A percentile compares a stretch with the other conserved stretches of the same genome.
Conservation (phyloP, 768 basidiomycete species). For the Dioszegia crocea region DNA sequence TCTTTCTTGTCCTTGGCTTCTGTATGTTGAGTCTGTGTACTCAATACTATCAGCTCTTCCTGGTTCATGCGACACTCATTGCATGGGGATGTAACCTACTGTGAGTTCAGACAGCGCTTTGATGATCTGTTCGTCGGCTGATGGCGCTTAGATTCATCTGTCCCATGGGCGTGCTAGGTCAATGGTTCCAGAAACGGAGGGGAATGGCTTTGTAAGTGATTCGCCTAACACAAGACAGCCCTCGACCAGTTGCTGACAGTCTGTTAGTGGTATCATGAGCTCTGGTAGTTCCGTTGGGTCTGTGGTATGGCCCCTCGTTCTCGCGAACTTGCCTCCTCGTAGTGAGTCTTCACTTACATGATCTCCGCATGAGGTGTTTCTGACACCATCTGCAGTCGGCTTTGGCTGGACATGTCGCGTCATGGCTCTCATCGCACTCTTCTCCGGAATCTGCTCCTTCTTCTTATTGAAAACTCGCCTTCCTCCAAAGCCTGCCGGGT, state of each 20-base stretch:
- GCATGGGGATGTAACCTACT: constrained; percentile 20
- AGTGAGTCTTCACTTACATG: constrained; percentile 10
- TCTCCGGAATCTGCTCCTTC: constrained; percentile 8
- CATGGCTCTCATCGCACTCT: constrained; percentile 17
- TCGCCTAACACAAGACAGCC: background rate
- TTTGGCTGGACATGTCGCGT: constrained; percentile 28
- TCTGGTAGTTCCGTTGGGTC: constrained; percentile 10
- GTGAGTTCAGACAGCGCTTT: constrained; percentile 10
- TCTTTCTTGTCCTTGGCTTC: constrained; percentile 17
- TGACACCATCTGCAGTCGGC: constrained; percentile 20
- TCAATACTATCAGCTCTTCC: constrained; percentile 25
- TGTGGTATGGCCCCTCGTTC: constrained; percentile 9
- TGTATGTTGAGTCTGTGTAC: constrained; percentile 16
- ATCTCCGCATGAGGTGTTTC: background rate
- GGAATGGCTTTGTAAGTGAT: constrained; percentile 23
- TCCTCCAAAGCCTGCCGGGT: constrained; percentile 25
- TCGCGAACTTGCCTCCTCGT: background rate
- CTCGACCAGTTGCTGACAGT: too few relatives aligned
- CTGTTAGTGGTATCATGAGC: background rate
- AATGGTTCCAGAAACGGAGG: constrained; percentile 16
- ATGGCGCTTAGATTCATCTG: constrained; percentile 14
- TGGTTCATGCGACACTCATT: constrained; percentile 20
- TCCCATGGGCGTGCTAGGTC: constrained; percentile 17
- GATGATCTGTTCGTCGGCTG: background rate
- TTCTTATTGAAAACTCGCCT: constrained; percentile 24